phyloP scores from a whole-genome alignment of 2,329 filamentous ascomycete genomes.

The Talaromyces sp. region DNA sequence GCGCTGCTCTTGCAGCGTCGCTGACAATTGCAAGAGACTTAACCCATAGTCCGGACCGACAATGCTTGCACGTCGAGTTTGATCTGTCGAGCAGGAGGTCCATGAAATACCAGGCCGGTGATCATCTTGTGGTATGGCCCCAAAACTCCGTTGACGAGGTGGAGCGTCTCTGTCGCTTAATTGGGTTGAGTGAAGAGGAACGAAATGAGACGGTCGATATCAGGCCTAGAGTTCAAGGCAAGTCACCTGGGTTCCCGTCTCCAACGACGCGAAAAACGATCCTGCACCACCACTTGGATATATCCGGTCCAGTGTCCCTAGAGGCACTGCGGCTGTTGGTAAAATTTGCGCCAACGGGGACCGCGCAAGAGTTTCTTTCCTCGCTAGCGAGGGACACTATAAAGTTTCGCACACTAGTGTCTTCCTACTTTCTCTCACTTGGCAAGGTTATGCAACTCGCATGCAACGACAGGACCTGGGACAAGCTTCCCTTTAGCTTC shows the following conservation, averaged over 20 bases:
- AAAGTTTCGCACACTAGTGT: conserved; percentile 61
- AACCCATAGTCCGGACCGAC: too few species aligned
- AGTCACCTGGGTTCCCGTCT: too few species aligned
- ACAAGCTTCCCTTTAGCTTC: conserved; percentile 21
- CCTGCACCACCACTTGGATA: too few species aligned
- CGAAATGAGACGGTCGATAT: too few species aligned
- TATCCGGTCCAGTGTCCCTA: too few species aligned
- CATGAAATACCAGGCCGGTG: conserved; percentile 2
- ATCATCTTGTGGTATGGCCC: background rate
- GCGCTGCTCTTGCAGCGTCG: too few species aligned
- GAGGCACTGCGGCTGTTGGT: too few species aligned
- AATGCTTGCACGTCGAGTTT: conserved; percentile 2
- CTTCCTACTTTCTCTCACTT: conserved; percentile 67
- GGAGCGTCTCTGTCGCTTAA: background rate
- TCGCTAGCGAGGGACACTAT: too few species aligned
- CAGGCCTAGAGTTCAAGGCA: too few species aligned
- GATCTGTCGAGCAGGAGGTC: background rate
- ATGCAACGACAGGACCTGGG: conserved; percentile 15
- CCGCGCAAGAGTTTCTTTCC: too few species aligned
- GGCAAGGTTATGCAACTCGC: conserved; percentile 49
- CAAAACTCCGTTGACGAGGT: background rate
- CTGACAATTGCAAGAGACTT: too few species aligned
- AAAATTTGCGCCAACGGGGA: conserved; percentile 65
- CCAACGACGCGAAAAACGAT: too few species aligned
- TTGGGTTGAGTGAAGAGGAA: background rate